Base-by-base conservation (phyloP, 2,329 filamentous ascomycete genomes). In the Penicillium sp. region DNA sequence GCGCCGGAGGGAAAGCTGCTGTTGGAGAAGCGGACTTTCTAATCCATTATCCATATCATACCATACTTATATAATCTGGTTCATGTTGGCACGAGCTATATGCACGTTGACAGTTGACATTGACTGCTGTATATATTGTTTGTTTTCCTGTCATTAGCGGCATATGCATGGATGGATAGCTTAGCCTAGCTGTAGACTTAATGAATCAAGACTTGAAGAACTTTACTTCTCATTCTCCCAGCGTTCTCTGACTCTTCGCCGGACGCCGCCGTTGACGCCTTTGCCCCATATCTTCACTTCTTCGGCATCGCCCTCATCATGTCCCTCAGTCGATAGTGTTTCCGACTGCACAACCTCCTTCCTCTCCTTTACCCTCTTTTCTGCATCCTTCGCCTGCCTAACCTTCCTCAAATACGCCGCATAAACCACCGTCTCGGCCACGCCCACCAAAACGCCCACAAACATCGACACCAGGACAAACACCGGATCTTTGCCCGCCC, bases 371-470 rank as follows among this genome's bases (percentile, higher is more conserved):
- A 73, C 56, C 40, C 60, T 64, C 57, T 63, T 68, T 63, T 77
- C 76, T 52, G 68, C 71, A 21, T 61, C 64, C 54, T 66, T 71
- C 23, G 74, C 74, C 53, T 67, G 54, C 49, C 70, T 68, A 14
- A 78, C 67, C 60, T 79, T 79, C 43, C 70, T 65, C 53, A 78
- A 58, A 64, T 80, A 80, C 11, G 73, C 72, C 23, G 71, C 74
- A 66, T 79, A 79, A 16, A 80, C 71, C 12, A 71, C 66, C 23
- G 74, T 73, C 64, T 80, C 77, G 4, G 77, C 77, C 18, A 79
- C 66, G 0, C 75, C 77, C 40, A 80, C 75, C 45, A 71, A 61
- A 47, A 79, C 43, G 3, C 70, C 76, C 7, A 68, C 69, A 48
- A 71, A 66, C 12, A 78, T 55, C 24, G 74, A 72, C 3, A 77